phyloP scores from a whole-genome alignment of 2,329 filamentous ascomycete genomes.

The Didymella glomerata region DNA sequence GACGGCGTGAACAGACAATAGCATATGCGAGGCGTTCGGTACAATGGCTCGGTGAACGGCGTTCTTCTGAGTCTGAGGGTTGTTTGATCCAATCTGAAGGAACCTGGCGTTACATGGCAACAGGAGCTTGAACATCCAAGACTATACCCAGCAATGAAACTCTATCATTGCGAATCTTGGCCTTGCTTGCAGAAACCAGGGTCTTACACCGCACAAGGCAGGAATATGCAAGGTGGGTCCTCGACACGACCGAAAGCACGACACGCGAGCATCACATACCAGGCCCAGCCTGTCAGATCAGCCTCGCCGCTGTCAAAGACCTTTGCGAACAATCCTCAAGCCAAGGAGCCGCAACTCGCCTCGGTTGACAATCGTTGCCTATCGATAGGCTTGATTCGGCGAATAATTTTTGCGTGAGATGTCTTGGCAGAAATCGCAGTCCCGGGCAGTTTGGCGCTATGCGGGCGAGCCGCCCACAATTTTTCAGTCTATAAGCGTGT shows the following conservation, averaged over 20 bases:
- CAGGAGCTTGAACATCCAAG: slow-evolving; percentile 1
- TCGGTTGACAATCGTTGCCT: slow-evolving; percentile 14
- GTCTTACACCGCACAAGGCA: background rate
- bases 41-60: slow-evolving; percentile 1
- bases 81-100: background rate
- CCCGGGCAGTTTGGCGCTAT: slow-evolving; percentile 23
- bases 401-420: slow-evolving; percentile 22
- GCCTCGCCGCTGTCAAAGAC: background rate
- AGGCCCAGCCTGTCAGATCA: background rate
- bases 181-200: background rate
- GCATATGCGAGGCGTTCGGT: slow-evolving; percentile 9
- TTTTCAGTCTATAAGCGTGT: slow-evolving; percentile 27
- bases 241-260: background rate
- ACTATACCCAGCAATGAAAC: slow-evolving; percentile 18
- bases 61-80: background rate
- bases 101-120: slow-evolving; percentile 3
- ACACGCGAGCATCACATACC: background rate
- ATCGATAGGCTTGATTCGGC: slow-evolving; percentile 24
- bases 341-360: slow-evolving; percentile 17
- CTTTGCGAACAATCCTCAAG: background rate
- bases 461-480: slow-evolving; percentile 27
- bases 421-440: slow-evolving; percentile 5
- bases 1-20: background rate
- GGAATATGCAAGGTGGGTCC: background rate
- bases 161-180: background rate